Conservation (phyloP, 2,329 filamentous ascomycete genomes). For the Pseudogymnoascus sp. region DNA sequence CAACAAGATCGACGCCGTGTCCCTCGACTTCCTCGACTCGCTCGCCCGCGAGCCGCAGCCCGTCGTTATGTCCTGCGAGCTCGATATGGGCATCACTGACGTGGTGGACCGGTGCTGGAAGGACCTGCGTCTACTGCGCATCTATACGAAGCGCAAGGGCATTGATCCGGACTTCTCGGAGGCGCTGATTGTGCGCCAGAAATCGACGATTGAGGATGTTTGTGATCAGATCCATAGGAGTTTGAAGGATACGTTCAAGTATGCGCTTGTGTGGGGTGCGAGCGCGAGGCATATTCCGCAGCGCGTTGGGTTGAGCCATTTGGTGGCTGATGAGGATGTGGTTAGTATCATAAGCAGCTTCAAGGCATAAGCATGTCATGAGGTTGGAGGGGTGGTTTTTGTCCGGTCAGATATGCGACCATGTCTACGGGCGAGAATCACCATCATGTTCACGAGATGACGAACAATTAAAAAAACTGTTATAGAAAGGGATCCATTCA, state of each 20-base stretch:
- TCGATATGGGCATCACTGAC: slow-evolving; percentile 86
- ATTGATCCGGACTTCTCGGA: slow-evolving; percentile 83
- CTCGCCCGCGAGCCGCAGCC: slow-evolving; percentile 90
- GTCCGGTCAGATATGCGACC: not conserved
- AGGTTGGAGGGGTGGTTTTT: not conserved
- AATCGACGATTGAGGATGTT: slow-evolving; percentile 90
- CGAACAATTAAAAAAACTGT: not conserved
- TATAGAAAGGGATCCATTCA: slow-evolving; percentile 1
- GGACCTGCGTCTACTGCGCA: slow-evolving; percentile 78
- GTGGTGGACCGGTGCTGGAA: slow-evolving; percentile 95
- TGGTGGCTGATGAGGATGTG: slow-evolving; percentile 65
- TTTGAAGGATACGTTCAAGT: slow-evolving; percentile 98
- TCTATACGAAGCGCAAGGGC: slow-evolving; percentile 97
- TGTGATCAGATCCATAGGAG: slow-evolving; percentile 92
- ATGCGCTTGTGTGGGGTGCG: slow-evolving; percentile 94
- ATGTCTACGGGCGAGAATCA: not conserved
- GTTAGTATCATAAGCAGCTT: slow-evolving; percentile 62
- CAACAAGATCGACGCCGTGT: slow-evolving; percentile 98
- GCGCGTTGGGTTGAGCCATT: slow-evolving; percentile 77
- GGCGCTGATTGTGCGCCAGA: slow-evolving; percentile 83
- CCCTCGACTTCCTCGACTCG: slow-evolving; percentile 85
- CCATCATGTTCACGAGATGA: slow-evolving; percentile 5
- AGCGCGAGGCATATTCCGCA: slow-evolving; percentile 94
- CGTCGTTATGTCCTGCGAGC: slow-evolving; percentile 94
- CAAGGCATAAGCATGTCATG: slow-evolving; percentile 43